Evolutionary conservation across 1,284 basidiomycete species (phyloP), one percentile per base, ranked within the genome.

Genomic region (Tremellales sp.): DNA sequence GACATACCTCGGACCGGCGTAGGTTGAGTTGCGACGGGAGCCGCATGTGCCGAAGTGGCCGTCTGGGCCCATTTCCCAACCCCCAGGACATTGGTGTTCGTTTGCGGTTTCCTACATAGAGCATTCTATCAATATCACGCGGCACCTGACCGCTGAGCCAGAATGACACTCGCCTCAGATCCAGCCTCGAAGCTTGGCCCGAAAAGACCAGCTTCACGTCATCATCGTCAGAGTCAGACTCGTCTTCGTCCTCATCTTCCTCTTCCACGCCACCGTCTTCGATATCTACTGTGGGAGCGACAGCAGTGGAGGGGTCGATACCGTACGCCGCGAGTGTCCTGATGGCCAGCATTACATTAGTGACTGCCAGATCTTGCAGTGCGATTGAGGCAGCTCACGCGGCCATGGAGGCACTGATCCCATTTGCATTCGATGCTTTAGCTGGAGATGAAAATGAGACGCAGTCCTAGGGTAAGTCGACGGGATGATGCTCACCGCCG

Each of bases 151-250:
- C 4, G 22, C 4, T n/a, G 22, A 32, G 28, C 1, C 7, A 7
- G 21, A 24, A 8, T 9, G 7, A 25, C 14, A 51, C 64, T 45
- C 16, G 68, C 70, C 71, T 60, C 41, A 70, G 48, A 48, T 72
- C 68, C 40, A 72, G 40, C 9, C 70, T 47, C 25, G 59, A 50
- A 40, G 57, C 51, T 25, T 56, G 45, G 24, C 56, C 51, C 16
- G 61, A 67, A 38, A 74, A 67, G 34, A 73, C 72, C 40, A 75
- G 63, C 58, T 72, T 68, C 45, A 71, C 55, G 50, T 66, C 69
- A 42, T 70, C 68, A 42, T 71, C 72, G 26, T 75, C 72, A 14
- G 65, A 64, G 40, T 74, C 73, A n/a, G 65, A 64, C 16, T 72
- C 70, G 2, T 61, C 60, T 4, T 66, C 61, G 2, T 61, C 61